Evolutionary conservation across 169 alveolate species (phyloP), one percentile per base, ranked within the genome.

Genomic region (Plasmodium vivax): DNA sequence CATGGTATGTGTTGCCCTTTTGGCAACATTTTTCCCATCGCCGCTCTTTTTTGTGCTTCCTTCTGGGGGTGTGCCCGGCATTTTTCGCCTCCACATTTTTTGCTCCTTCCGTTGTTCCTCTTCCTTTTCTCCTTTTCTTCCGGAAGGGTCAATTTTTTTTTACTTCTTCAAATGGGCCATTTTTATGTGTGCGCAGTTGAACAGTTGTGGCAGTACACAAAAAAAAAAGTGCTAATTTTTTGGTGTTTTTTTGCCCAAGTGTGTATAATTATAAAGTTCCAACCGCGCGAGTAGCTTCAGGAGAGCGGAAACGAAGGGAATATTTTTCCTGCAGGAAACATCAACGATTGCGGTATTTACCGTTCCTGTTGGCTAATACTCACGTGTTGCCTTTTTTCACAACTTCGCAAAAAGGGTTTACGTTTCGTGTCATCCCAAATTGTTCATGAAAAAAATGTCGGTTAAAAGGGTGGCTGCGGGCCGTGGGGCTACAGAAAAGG

Each of bases 401-500:
- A 14, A 81, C 34, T 27, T n/a, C 12, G 23, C 19, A 47, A 47
- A 36, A 51, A 32, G 34, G n/a, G 12, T 81, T 43, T 81, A 23
- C 2, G 12, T 30, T 19, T 45, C 68, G 5, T 47, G 27, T 56
- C 72, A n/a, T 83, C 10, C 91, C 72, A 77, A 83, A 83, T 0
- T 83, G 74, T 83, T 83, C 91, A 41, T 83, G 72, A 56, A 54
- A 16, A 56, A 54, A 83, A 36, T 54, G 62, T 10, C 62, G 27
- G 30, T 32, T 43, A 10, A 45, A 36, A 23, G 71, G 43, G 23
- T 32, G 71, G 19, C 12, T 58, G 90, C 27, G 58, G 36, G 5
- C 36, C 10, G 8, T 51, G n/a, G 38, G 51, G 41, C 45, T 41
- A 38, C n/a, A 38, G 32, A 38, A 4, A 12, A 41, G 10, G n/a